Evolutionary conservation across 1,139 yeast genomes (phyloP), one percentile per base, ranked within the genome.

Genomic region (Yamadazyma diddensiae): DNA sequence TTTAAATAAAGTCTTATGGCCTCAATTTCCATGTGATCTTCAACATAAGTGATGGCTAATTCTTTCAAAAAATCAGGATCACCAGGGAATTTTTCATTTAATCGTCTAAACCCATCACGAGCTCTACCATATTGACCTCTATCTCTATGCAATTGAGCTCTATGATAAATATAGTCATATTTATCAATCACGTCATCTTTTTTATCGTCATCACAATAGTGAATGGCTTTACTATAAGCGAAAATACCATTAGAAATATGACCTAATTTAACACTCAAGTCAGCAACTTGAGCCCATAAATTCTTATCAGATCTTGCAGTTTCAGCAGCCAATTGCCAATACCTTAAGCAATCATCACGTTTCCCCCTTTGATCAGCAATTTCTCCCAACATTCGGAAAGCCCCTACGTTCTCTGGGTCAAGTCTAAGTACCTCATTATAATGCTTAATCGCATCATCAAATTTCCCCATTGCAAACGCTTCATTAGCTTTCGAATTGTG

Each of bases 231-330:
- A 15, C 82, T 73, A 51, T 81, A 88, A 62, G 95, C 87, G 45
- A 80, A 78, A 10, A 87, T 71, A 0, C 97, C 97, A 53, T 87
- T 96, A 24, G 83, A 78, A 3, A 70, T 65, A 45, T 80, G 83
- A 1, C 87, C 94, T 45, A 84, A 59, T 27, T 82, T 82, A 5
- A 69, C 66, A 36, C 95, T 81, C 37, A 86, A 59, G 35, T 79
- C 84, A 0, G 94, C 97, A 21, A 87, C 87, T 29, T 73, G 77
- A 21, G 79, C 77, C 97, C 97, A 92, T 42, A 87, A 82, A 17
- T 77, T 82, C 38, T 76, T 74, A 57, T 86, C 94, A 56, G 80
- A 73, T 3, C 87, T 81, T 95, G 97, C 23, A 83, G 59, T 22
- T 3, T 29, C 23, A 8, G 49, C 49, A 1, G 46, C 45, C 17